Evolutionary conservation across 169 alveolate genomes (phyloP), one percentile per base, ranked within the genome.

Genomic region (Plasmodium fragile): DNA sequence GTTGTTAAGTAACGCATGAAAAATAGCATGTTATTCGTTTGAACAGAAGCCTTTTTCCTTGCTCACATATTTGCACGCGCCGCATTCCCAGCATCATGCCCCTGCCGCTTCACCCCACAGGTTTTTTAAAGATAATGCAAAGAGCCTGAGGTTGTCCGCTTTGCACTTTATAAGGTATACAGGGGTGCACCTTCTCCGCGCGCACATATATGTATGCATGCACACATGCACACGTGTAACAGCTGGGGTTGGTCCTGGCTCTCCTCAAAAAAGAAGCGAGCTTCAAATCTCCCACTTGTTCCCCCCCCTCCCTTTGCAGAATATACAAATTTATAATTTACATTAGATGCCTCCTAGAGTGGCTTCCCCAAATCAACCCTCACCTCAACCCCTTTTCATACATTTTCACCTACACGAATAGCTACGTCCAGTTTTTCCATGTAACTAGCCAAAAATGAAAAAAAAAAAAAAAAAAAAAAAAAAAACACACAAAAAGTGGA

Each of bases 321-420:
- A 95, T 96, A 53, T 96, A 92, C 95, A 95, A 95, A 91, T 75
- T 94, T 59, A 49, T 96, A 70, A 93, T 97, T 43, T 93, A 94
- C 95, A 90, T 95, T n/a, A 81, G 98, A 52, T 92, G 93, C 85
- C 83, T 97, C 28, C 69, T 97, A 43, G 98, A 97, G 81, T 96
- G 98, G 97, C 92, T 97, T 28, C 97, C 97, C 16, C 98, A 97
- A 82, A 95, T 95, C 41, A 97, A 97, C 75, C 98, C 98, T 16
- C 96, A 96, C 93, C 89, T 97, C 36, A 97, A 95, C 53, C 98
- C 98, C 25, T 97, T 95, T 89, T 85, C 84, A 49, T 81, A 82
- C 94, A 79, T 97, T 18, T 97, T 95, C 79, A 92, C 95, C 45
- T 94, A 95, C 32, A 96, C 98, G 30, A 92, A 96, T 92, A 73